phyloP scores from a whole-genome alignment of 2,329 filamentous ascomycete species.

The Exophiala oligosperma region DNA sequence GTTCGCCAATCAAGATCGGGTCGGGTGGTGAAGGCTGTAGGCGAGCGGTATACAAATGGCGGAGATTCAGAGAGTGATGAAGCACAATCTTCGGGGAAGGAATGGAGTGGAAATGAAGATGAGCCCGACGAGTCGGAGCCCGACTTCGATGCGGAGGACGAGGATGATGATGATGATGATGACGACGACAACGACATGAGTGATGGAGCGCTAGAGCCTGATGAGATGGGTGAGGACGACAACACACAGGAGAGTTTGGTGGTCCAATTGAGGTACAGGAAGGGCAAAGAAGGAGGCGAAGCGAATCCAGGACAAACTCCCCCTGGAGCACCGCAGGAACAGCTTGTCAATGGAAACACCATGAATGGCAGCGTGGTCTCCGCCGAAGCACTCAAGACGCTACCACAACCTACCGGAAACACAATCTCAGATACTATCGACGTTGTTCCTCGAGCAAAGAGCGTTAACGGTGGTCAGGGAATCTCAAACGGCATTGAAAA shows the following conservation, averaged over 20 bases:
- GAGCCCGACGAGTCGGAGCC: constrained; percentile 60
- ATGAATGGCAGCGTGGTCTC: background rate
- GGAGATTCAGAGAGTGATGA: constrained; percentile 56
- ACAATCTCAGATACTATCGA: constrained; percentile 5
- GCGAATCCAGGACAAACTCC: background rate
- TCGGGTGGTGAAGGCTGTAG: constrained; percentile 16
- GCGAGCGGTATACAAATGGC: constrained; percentile 36
- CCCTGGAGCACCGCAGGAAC: background rate
- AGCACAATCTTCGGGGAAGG: constrained; percentile 61
- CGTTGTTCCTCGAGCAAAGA: constrained; percentile 2
- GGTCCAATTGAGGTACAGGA: constrained; percentile 64
- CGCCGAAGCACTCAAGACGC: background rate
- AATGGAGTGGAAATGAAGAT: constrained; percentile 36
- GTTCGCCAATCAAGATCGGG: constrained; percentile 22
- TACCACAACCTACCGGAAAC: background rate
- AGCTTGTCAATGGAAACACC: constrained; percentile 1
- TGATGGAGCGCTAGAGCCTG: constrained; percentile 32
- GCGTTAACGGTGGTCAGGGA: constrained; percentile 4
- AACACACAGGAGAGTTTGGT: constrained; percentile 62
- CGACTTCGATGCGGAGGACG: constrained; percentile 74
- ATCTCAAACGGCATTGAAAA: constrained; percentile 3
- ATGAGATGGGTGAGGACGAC: constrained; percentile 46
- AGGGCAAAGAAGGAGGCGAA: constrained; percentile 3
- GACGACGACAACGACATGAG: constrained; percentile 50
- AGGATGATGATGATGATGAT: constrained; percentile 54